Evolutionary conservation across 2,329 filamentous ascomycete species (phyloP).

Genomic region (Clonostachys rhizophaga): DNA sequence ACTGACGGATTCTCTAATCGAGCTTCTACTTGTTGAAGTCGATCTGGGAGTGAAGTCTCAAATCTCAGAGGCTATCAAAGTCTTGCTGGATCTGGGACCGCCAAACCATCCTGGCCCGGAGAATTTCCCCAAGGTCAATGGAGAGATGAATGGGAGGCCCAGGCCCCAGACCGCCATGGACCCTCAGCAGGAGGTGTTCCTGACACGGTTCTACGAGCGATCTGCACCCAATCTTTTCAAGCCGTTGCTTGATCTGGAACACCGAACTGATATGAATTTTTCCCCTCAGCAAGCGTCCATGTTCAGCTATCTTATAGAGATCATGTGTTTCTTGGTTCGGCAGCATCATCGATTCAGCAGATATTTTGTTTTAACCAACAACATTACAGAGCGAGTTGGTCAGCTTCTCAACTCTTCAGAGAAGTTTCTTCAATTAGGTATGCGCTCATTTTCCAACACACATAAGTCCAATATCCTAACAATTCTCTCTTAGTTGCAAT

Average conservation of each 20-base stretch:
- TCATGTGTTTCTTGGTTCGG: conserved; percentile 88
- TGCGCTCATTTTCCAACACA: conserved; percentile 16
- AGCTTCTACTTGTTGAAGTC: conserved; percentile 83
- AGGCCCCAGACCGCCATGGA: conserved; percentile 49
- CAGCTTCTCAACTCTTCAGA: conserved; percentile 80
- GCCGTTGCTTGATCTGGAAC: conserved; percentile 77
- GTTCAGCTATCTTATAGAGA: conserved; percentile 86
- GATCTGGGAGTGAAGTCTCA: conserved; percentile 95
- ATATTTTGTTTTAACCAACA: conserved; percentile 78
- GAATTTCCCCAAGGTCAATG: conserved; percentile 56
- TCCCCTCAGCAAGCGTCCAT: conserved; percentile 82
- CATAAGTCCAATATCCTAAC: conserved; percentile 9
- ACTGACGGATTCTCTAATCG: conserved; percentile 87
- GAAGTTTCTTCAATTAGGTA: conserved; percentile 89
- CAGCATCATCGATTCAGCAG: conserved; percentile 85
- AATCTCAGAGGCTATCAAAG: conserved; percentile 91
- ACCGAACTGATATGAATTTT: conserved; percentile 64
- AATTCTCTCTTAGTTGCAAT: conserved; percentile 61
- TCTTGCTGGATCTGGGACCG: conserved; percentile 73
- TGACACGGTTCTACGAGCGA: conserved; percentile 84
- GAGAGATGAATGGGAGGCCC: conserved; percentile 63
- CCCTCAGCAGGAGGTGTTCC: conserved; percentile 78
- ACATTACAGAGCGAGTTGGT: conserved; percentile 71
- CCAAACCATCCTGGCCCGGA: conserved; percentile 43
- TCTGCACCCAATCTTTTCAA: conserved; percentile 83